Percentiles rank a stretch among this genome's conserved stretches.
Evolutionary conservation across 768 basidiomycete species (phyloP).

Genomic region (Trametes gibbosa): DNA sequence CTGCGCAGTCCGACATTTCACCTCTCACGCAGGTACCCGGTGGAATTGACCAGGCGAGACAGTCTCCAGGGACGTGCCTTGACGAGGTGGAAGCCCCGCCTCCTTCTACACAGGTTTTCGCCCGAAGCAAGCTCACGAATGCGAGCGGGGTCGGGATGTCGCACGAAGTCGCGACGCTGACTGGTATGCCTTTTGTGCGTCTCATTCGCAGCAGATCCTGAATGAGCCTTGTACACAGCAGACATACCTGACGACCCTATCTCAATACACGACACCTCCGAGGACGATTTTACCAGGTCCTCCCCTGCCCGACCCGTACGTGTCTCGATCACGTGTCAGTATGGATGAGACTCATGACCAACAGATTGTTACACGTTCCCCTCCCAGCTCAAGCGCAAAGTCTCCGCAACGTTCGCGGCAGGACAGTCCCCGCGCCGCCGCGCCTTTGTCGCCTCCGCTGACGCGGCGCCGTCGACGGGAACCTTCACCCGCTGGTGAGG

Average conservation of each 20-base stretch:
- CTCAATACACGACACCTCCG: constrained; percentile 13
- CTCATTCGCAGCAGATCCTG: not conserved
- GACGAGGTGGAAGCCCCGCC: constrained; percentile 1
- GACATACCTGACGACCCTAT: constrained; percentile 4
- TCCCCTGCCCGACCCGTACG: constrained; percentile 12
- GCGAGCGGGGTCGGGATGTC: not conserved
- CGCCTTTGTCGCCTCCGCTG: not conserved
- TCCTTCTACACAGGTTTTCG: constrained; percentile 26
- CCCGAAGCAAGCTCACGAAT: constrained; percentile 21
- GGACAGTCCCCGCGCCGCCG: constrained; percentile 16
- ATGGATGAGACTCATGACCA: constrained; percentile 35
- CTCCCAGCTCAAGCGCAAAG: constrained; percentile 32
- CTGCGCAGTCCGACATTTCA: constrained; percentile 9
- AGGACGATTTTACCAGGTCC: not conserved
- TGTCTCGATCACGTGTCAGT: not conserved
- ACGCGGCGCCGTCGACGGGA: not conserved
- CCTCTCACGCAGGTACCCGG: constrained; percentile 6
- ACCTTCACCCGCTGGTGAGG: constrained; percentile 2
- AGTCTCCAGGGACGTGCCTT: no score
- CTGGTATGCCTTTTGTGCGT: not conserved
- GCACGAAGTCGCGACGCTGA: not conserved
- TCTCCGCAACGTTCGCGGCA: constrained; percentile 20
- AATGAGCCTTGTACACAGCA: not conserved
- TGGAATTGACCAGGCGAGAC: no score
- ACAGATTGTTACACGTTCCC: constrained; percentile 21